Evolutionary conservation across 495 filamentous ascomycete species (phyloP).

Genomic region (Trichocladium antarcticum): DNA sequence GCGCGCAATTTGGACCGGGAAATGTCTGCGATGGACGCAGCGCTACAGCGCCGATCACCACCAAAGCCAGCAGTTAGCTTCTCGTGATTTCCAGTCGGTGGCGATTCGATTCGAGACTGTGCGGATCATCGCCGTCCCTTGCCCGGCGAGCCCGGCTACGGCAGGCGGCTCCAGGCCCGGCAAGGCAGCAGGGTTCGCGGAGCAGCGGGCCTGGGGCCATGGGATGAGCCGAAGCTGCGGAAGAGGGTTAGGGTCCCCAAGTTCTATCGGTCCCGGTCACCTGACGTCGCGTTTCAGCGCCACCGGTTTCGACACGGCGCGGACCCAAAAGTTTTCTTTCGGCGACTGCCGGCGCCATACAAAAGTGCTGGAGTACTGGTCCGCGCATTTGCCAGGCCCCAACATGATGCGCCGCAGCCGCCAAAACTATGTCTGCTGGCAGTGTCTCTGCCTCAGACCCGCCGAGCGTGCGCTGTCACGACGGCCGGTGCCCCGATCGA

Average conservation of each 20-base stretch:
- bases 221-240: too few species aligned
- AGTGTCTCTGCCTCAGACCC: constrained; percentile 15
- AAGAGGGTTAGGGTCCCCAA: constrained; percentile 9
- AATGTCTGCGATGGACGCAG: background rate
- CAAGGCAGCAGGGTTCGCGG: too few species aligned
- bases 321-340: constrained; percentile 2
- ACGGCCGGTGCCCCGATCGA: background rate
- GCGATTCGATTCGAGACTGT: background rate
- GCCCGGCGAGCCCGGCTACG: too few species aligned
- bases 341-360: background rate
- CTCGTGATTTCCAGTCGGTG: too few species aligned
- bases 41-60: constrained; percentile 4
- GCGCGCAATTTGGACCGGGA: constrained; percentile 2
- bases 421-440: constrained; percentile 26
- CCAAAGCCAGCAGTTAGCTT: background rate
- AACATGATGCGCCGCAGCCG: constrained; percentile 20
- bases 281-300: constrained; percentile 17
- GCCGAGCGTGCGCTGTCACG: constrained; percentile 1
- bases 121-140: background rate
- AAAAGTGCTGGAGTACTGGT: too few species aligned
- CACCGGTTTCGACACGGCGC: background rate
- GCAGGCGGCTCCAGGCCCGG: too few species aligned
- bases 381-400: background rate
- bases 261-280: constrained; percentile 3
- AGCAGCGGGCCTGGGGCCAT: too few species aligned